phyloP scores from a whole-genome alignment of 768 basidiomycete genomes.

The Tubosaeta sp. region DNA sequence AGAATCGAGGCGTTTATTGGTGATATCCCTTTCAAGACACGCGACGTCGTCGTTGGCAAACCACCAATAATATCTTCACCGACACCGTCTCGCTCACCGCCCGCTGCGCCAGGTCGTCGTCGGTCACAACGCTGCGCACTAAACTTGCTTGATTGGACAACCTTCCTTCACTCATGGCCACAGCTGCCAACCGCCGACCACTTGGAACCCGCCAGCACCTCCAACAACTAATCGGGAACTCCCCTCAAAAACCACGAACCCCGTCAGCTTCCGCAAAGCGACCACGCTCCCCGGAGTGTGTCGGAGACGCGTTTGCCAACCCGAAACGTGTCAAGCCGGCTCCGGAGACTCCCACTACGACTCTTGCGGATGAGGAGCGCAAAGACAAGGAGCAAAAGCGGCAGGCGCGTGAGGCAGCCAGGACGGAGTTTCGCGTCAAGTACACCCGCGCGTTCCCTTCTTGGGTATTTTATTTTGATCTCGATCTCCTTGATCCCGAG shows the following conservation, averaged over 20 bases:
- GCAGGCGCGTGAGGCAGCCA: slow-evolving; percentile 50
- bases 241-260: slow-evolving; percentile 34
- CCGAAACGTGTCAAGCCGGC: slow-evolving; percentile 45
- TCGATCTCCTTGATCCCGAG: slow-evolving; percentile 42
- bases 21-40: slow-evolving; percentile 1
- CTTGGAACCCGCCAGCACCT: slow-evolving; percentile 41
- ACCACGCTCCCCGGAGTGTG: slow-evolving; percentile 48
- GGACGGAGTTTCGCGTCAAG: slow-evolving; percentile 75
- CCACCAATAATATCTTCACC: slow-evolving; percentile 5
- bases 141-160: slow-evolving; percentile 5
- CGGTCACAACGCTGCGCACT: background rate
- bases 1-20: slow-evolving; percentile 17
- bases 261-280: slow-evolving; percentile 40
- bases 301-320: slow-evolving; percentile 28
- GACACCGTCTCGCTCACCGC: background rate
- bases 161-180: slow-evolving; percentile 36
- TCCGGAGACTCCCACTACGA: slow-evolving; percentile 17
- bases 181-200: slow-evolving; percentile 43
- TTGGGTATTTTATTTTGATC: slow-evolving; percentile 85
- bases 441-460: slow-evolving; percentile 81
- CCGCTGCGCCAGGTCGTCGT: background rate
- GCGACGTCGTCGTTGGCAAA: background rate
- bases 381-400: slow-evolving; percentile 47
- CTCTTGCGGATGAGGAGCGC: slow-evolving; percentile 33
- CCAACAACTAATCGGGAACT: slow-evolving; percentile 31